Conservation (phyloP, 164 flowering plant species). For the Chimonanthus praecox region DNA sequence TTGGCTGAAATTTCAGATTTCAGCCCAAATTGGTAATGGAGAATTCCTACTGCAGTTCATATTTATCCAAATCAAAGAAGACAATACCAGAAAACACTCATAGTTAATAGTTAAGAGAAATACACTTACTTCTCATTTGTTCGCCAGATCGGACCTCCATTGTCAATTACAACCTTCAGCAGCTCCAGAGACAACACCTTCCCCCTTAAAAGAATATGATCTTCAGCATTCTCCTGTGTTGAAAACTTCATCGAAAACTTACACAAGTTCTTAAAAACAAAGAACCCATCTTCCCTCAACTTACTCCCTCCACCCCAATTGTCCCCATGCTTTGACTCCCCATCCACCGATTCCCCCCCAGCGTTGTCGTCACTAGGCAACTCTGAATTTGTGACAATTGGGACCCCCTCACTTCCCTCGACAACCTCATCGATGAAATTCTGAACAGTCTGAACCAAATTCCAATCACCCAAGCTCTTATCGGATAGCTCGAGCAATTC, state of each 20-base stretch:
- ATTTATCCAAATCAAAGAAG: background rate
- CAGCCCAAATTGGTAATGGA: too few relatives aligned
- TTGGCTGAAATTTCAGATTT: too few relatives aligned
- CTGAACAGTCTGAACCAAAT: slow-evolving; percentile 66
- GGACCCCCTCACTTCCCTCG: slow-evolving; percentile 33
- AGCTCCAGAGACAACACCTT: slow-evolving; percentile 83
- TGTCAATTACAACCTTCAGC: slow-evolving; percentile 68
- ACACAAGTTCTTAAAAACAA: slow-evolving; percentile 79
- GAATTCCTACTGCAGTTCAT: background rate
- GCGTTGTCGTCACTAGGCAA: slow-evolving; percentile 5
- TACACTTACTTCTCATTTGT: slow-evolving; percentile 67
- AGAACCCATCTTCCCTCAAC: slow-evolving; percentile 82
- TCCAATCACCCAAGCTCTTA: slow-evolving; percentile 71
- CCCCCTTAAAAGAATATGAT: slow-evolving; percentile 86
- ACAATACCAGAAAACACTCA: background rate
- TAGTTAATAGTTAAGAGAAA: background rate
- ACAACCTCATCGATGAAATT: slow-evolving; percentile 63
- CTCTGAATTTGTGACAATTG: slow-evolving; percentile 15
- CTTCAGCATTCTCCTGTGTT: slow-evolving; percentile 76
- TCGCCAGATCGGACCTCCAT: slow-evolving; percentile 76
- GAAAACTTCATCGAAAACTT: slow-evolving; percentile 95
- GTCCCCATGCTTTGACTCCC: slow-evolving; percentile 18
- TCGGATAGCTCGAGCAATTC: slow-evolving; percentile 78
- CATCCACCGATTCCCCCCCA: slow-evolving; percentile 15
- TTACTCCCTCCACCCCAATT: slow-evolving; percentile 41